Base-by-base conservation (phyloP, 257 asterid genomes). In the Thymus quinquecostatus region DNA sequence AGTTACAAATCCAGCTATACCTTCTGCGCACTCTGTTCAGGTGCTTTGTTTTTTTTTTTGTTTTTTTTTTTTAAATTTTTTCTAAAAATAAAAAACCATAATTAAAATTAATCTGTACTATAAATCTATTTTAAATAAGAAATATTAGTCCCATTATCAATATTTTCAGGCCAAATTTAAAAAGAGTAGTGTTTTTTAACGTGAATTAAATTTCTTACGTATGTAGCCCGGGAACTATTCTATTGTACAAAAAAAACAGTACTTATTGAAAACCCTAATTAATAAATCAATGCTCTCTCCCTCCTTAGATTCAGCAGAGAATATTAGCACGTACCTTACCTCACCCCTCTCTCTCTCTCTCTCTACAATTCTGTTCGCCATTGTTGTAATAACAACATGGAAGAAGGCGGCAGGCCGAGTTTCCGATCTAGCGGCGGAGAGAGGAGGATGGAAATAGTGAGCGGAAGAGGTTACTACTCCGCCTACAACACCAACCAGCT, bases 1-100 rank as follows among this genome's bases (percentile, higher is more conserved):
- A 60, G 64, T 30, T 77, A 61, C 61, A 77, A 75, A 74, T 79
- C 82, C 93, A 89, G 96, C 93, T 87, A 70, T 73, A 61, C 70
- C 33, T 77, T 72, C 82, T 70, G 78, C 43, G 34, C 71, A 71
- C 49, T 62, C 75, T 80, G 70, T 28, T 76, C 76, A 66, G 74
- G 78, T 60, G 66, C 13, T 29, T 61, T 43, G 2, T 21, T 41
- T 3, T 64, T 29, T 65, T 10, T 13, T 49, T 66, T 32, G 0
- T 51, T 2, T 50, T 1, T 47, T n/a, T 9, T 9, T 10, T 45
- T 45, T n/a, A n/a, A n/a, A n/a, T n/a, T n/a, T n/a, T n/a, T n/a
- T n/a, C n/a, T n/a, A n/a, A n/a, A 45, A 7, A 45, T 1, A 45
- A 45, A 45, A 43, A 44, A 47, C 53, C 13, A 10, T n/a, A 45